A percentile compares a stretch with the other conserved stretches of the same genome.
Conservation (phyloP, 1,139 yeast species). For the Sugiyamaella pinicola region DNA sequence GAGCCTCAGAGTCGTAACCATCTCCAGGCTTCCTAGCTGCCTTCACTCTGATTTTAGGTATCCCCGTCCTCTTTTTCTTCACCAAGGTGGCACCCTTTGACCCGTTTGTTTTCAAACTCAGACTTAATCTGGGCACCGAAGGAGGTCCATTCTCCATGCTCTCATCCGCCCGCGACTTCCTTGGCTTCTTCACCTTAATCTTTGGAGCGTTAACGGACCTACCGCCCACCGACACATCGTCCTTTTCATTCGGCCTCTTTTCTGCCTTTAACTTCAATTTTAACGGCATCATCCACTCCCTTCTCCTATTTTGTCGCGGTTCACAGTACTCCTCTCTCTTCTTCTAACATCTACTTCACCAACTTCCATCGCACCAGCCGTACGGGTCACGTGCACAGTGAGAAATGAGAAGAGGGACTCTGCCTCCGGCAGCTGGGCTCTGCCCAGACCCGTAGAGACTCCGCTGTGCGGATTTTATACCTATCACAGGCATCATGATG, state of each 20-base stretch:
- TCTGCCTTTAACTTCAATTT: slow-evolving; percentile 40
- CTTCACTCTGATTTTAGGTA: slow-evolving; percentile 74
- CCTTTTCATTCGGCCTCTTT: slow-evolving; percentile 58
- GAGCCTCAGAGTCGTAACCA: slow-evolving; percentile 97
- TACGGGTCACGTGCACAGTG: slow-evolving; percentile 4
- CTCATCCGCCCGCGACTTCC: slow-evolving; percentile 21
- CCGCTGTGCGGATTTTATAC: no score
- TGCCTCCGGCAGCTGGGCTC: no score
- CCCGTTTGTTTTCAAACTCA: slow-evolving; percentile 37
- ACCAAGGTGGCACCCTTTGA: slow-evolving; percentile 5
- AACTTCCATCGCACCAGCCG: slow-evolving; percentile 4
- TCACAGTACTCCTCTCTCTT: no score
- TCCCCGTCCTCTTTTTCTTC: slow-evolving; percentile 37
- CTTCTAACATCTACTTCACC: background rate
- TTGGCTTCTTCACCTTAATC: slow-evolving; percentile 67
- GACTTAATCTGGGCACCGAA: slow-evolving; percentile 33
- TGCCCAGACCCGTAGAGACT: no score
- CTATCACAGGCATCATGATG: no score
- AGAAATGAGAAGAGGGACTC: no score
- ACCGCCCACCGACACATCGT: no score
- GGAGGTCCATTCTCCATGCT: background rate
- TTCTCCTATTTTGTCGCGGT: no score
- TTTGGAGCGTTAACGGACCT: slow-evolving; percentile 70
- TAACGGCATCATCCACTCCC: slow-evolving; percentile 15
- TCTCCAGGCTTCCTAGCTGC: slow-evolving; percentile 89